Base-by-base conservation (phyloP, 2,329 filamentous ascomycete species). In the Furcasterigmium sp. region DNA sequence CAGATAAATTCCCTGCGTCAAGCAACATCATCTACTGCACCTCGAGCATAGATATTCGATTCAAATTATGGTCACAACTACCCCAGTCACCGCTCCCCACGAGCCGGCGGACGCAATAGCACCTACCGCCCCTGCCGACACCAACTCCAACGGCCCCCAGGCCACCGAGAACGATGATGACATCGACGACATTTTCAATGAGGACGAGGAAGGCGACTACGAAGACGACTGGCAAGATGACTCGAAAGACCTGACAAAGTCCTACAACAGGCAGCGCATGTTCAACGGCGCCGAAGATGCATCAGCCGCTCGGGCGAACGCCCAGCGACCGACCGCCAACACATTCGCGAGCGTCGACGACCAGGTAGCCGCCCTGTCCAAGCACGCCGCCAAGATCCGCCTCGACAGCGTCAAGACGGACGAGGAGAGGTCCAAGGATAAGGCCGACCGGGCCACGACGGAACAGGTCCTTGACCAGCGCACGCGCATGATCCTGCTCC, bases 391-490 rank as follows among this genome's bases (percentile, higher is more conserved):
- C 46, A 95, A 95, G 68, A 86, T 97, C 53, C 81, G 84, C 40
- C 76, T 96, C 23, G 86, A 91, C 58, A 78, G 71, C 46, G 76
- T 78, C 51, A 79, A 76, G 60, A 34, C 35, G 17, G 61, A 59
- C 18, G 71, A 76, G 45, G 68, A 67, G 28, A 73, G 76, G 42
- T 80, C 82, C 46, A 89, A 87, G 63, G 91, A 96, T 65, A 94
- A 93, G 73, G 84, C 87, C 43, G 91, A 98, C 62, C 82, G 93
- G 46, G 91, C 93, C 41, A 98, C 93, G 13, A 89, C 82, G 54
- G 93, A 98, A 63, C 89, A 96, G 64, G 93, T 98, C 39, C 72
- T 98, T 48, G 93, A 98, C 66, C 88, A 90, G 50, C 79, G 90
- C 42, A 98, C 93, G 13, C 85, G 91, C 53, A 95, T 96, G 88